Evolutionary conservation across 352 stramenopile species (phyloP).

Genomic region (Phytophthora sojae): DNA sequence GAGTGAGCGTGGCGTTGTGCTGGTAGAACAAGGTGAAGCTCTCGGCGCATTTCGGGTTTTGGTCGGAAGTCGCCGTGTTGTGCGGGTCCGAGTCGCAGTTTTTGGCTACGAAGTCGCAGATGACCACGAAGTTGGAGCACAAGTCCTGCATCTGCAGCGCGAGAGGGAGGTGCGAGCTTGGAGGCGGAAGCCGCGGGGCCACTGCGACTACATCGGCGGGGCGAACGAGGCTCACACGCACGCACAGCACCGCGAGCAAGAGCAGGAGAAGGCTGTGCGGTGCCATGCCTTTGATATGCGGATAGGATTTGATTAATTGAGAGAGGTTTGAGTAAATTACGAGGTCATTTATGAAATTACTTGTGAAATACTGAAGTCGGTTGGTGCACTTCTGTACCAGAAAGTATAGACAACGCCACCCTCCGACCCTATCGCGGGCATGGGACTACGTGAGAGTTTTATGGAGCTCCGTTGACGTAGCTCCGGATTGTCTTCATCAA

Average conservation of each 20-base stretch:
- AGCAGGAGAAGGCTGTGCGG: background rate
- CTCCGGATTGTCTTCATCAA: slow-evolving; percentile 43
- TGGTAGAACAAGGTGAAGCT: slow-evolving; percentile 65
- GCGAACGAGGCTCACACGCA: background rate
- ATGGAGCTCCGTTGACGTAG: slow-evolving; percentile 28
- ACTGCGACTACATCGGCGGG: background rate
- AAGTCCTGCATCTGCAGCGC: slow-evolving; percentile 27
- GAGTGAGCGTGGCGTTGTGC: slow-evolving; percentile 45
- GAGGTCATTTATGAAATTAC: too few relatives aligned
- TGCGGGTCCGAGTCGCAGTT: slow-evolving; percentile 34
- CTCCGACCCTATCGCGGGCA: too few relatives aligned
- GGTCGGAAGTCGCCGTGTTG: background rate
- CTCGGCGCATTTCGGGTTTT: slow-evolving; percentile 45
- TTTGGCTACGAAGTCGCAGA: slow-evolving; percentile 53
- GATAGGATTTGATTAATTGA: too few relatives aligned
- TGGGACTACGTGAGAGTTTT: too few relatives aligned
- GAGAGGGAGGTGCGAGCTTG: slow-evolving; percentile 1
- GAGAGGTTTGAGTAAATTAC: too few relatives aligned
- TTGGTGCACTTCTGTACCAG: too few relatives aligned
- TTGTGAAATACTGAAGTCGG: too few relatives aligned
- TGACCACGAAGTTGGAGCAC: slow-evolving; percentile 47
- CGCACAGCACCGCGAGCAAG: slow-evolving; percentile 9
- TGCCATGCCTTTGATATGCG: background rate
- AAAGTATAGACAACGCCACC: too few relatives aligned
- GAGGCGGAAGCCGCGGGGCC: background rate